Conservation (phyloP, 805 yeast genomes). For the Scheffersomyces lignosus region DNA sequence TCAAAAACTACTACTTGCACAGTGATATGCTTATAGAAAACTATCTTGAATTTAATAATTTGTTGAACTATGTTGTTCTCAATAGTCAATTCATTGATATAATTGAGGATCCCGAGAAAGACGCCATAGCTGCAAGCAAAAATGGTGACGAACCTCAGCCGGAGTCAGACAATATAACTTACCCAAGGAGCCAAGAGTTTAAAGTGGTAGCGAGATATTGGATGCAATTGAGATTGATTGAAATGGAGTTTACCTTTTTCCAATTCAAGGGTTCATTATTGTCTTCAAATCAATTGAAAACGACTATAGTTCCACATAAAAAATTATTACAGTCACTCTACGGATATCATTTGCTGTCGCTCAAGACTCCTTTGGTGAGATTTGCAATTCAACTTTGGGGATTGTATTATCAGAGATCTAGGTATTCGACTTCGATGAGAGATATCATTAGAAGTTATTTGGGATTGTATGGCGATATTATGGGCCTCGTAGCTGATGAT, state of each 20-base stretch:
- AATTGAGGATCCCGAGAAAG: slow-evolving; percentile 15
- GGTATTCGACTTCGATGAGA: slow-evolving; percentile 5
- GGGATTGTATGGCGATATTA: slow-evolving; percentile 14
- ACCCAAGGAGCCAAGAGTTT: slow-evolving; percentile 13
- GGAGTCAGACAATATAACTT: slow-evolving; percentile 1
- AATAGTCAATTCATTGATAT: slow-evolving; percentile 17
- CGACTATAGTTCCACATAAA: slow-evolving; percentile 24
- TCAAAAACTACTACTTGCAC: slow-evolving; percentile 19
- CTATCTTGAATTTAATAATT: slow-evolving; percentile 27
- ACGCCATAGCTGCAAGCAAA: background rate
- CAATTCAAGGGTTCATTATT: slow-evolving; percentile 28
- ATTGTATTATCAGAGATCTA: slow-evolving; percentile 20
- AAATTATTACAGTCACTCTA: slow-evolving; percentile 16
- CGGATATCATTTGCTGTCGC: slow-evolving; percentile 10
- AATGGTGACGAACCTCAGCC: background rate
- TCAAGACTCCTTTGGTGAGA: slow-evolving; percentile 6
- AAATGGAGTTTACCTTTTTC: slow-evolving; percentile 25
- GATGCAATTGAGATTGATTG: slow-evolving; percentile 30
- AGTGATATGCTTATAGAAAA: slow-evolving; percentile 19
- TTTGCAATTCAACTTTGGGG: slow-evolving; percentile 16
- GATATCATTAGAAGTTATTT: slow-evolving; percentile 18
- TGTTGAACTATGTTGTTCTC: slow-evolving; percentile 19
- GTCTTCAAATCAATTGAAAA: slow-evolving; percentile 22
- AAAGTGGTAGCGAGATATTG: slow-evolving; percentile 20
- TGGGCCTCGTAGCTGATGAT: slow-evolving; percentile 7